Evolutionary conservation across 768 basidiomycete species (phyloP).

Genomic region (Scleroderma citrinum): DNA sequence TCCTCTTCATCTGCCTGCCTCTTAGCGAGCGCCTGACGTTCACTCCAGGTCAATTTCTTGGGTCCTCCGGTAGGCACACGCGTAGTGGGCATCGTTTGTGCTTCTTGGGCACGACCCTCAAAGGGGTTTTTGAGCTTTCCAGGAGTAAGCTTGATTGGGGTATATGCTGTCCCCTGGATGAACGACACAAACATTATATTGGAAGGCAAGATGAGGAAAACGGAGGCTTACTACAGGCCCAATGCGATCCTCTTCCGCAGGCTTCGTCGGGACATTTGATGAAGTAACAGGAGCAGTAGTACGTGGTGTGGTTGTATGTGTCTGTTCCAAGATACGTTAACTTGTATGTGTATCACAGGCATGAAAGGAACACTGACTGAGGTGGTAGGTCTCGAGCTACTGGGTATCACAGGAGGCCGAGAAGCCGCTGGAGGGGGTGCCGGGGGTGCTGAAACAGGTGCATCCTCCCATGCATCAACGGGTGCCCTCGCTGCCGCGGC

Average conservation of each 20-base stretch:
- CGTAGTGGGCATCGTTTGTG: slow-evolving; percentile 21
- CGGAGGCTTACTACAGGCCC: slow-evolving; percentile 51
- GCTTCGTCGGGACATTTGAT: slow-evolving; percentile 55
- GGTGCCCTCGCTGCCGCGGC: slow-evolving; percentile 37
- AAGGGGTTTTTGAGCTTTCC: slow-evolving; percentile 85
- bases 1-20: slow-evolving; percentile 80
- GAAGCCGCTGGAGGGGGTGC: slow-evolving; percentile 40
- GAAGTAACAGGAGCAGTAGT: slow-evolving; percentile 34
- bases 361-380: slow-evolving; percentile 26
- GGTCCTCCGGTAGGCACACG: slow-evolving; percentile 27
- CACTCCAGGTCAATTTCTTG: slow-evolving; percentile 91
- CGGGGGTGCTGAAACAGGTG: slow-evolving; percentile 29
- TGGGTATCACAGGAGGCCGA: slow-evolving; percentile 44
- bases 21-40: slow-evolving; percentile 89
- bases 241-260: slow-evolving; percentile 76
- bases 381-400: slow-evolving; percentile 37
- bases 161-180: slow-evolving; percentile 71
- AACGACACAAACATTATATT: neutral
- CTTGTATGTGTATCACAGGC: neutral
- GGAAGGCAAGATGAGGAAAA: neutral
- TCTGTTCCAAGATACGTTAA: slow-evolving; percentile 6
- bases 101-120: slow-evolving; percentile 42
- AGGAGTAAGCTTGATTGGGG: slow-evolving; percentile 81
- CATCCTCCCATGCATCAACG: slow-evolving; percentile 55
- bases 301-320: slow-evolving; percentile 21